Evolutionary conservation across 2,329 filamentous ascomycete genomes (phyloP).

Genomic region (Aspergillus aculeatinus): DNA sequence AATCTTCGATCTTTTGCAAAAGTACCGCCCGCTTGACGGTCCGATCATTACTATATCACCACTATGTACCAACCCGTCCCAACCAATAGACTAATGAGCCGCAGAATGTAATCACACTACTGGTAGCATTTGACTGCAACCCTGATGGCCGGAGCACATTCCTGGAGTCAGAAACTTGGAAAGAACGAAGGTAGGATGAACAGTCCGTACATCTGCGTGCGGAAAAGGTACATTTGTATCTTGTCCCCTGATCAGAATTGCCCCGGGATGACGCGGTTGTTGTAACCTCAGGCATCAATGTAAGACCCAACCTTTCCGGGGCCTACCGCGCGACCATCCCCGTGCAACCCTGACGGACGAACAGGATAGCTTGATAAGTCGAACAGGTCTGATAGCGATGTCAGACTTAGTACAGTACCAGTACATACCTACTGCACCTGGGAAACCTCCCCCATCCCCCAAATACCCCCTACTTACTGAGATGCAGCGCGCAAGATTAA

Average conservation of each 20-base stretch:
- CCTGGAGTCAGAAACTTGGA: not conserved
- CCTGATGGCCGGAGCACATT: not conserved
- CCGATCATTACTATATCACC: not conserved
- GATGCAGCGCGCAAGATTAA: not conserved
- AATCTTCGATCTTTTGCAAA: not conserved
- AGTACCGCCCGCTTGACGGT: not conserved
- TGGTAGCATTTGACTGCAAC: not conserved
- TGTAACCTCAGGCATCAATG: constrained; percentile 2
- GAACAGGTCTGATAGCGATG: not conserved
- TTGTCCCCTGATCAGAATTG: constrained; percentile 1
- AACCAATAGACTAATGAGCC: not conserved
- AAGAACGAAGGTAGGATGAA: not conserved
- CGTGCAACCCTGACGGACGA: not conserved
- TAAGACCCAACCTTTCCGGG: not conserved
- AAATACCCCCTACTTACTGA: not conserved
- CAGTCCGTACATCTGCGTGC: not conserved
- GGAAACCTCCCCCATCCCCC: too few relatives aligned
- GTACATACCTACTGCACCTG: too few relatives aligned
- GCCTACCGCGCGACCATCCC: not conserved
- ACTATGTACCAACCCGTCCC: not conserved
- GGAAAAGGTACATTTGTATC: not conserved
- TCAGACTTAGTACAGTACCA: too few relatives aligned
- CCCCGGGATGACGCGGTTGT: not conserved
- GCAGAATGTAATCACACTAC: not conserved
- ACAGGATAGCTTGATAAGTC: not conserved